Evolutionary conservation across 306 rosid species (phyloP), one percentile per base, ranked within the genome.

Genomic region (Vigna unguiculata): DNA sequence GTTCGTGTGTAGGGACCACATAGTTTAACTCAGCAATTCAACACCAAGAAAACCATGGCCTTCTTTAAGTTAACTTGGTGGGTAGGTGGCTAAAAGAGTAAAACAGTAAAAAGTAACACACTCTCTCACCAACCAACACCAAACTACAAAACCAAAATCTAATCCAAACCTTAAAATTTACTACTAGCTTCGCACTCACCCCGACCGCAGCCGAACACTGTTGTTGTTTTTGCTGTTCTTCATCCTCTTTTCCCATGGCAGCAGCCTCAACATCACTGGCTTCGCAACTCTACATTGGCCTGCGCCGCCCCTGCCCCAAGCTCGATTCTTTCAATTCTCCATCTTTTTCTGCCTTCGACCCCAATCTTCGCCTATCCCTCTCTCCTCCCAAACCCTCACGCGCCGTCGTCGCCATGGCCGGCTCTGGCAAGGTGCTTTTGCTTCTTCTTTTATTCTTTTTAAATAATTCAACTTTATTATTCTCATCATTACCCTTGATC

Each of bases 371-470:
- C 66, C 70, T 90, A 12, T 83, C 99, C 9, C 34, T 89, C 63
- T 83, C 96, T 57, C 11, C 76, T 9, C 47, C 82, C 75, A 95
- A 87, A 78, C 84, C 85, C 78, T 86, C 89, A 75, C 91, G 96
- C 24, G 62, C 88, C 60, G 85, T 92, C 19, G 70, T 92, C 49
- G 73, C 93, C 87, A 95, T 95, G 99, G 96, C 97, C 52, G 93
- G 97, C 84, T 52, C 97, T 3, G 99, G 96, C 78, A 95, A 89
- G 96, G 99, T 95, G 13, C 64, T 59, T 7, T 3, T 0, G 0
- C 59, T 53, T 24, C 30, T 54, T 15, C 48, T 4, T 75, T 36
- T 59, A n/a, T 40, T 11, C 28, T 40, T 25, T 21, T 2, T 0
- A 3, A 78, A 69, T 1, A 10, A 4, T 8, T 1, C 3, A 21